These are phyloP conservation scores for Craspedostauros australis DNA, from an alignment of 108 stramenopile genomes.

Conservation along the genomic window DNA sequence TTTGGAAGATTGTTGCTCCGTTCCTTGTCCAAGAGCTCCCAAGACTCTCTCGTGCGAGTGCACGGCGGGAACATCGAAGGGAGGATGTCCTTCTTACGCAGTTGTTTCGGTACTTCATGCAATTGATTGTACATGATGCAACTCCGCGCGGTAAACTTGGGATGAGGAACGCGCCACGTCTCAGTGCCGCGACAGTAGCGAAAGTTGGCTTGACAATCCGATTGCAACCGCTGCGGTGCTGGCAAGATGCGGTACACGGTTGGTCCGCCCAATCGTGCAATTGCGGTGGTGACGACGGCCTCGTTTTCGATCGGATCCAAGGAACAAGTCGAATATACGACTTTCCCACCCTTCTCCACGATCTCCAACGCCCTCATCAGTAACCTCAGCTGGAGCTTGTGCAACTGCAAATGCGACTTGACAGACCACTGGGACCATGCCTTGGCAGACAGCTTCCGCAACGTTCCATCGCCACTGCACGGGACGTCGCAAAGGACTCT, in stretches of 20 bases:
- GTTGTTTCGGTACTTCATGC: neutral
- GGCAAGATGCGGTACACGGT: neutral
- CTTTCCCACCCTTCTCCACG: slow-evolving; percentile 9
- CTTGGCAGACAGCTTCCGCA: slow-evolving; percentile 45
- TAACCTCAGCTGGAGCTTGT: slow-evolving; percentile 54
- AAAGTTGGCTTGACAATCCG: neutral
- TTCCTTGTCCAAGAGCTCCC: no score
- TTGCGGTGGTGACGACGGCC: neutral
- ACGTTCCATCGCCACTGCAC: slow-evolving; percentile 70
- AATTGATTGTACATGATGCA: neutral
- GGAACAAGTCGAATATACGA: slow-evolving; percentile 25
- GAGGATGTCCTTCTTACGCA: neutral
- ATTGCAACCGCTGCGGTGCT: neutral
- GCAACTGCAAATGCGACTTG: slow-evolving; percentile 28
- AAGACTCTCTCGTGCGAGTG: neutral
- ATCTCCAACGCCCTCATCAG: slow-evolving; percentile 29
- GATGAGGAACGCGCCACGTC: neutral
- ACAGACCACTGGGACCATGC: slow-evolving; percentile 53
- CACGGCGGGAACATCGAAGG: neutral
- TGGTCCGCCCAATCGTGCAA: neutral
- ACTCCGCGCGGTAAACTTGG: no score
- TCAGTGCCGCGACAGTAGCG: neutral
- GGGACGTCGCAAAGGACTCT: slow-evolving; percentile 68
- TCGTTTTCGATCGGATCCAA: slow-evolving; percentile 29
- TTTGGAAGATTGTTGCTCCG: no score